Conservation (phyloP, 148 eudicot species). For the Arctostaphylos glauca region DNA sequence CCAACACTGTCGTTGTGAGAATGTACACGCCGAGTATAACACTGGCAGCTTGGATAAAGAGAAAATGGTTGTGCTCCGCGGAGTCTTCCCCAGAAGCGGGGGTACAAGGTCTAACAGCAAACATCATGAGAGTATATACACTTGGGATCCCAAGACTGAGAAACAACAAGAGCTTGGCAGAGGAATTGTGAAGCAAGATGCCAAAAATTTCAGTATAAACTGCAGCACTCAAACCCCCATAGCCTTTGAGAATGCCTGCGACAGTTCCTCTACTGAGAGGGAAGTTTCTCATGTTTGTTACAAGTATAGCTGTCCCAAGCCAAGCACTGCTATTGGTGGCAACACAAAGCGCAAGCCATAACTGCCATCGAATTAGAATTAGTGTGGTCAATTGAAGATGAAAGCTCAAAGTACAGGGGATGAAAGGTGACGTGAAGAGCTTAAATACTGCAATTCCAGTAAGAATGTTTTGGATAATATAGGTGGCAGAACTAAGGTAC, state of each 20-base stretch:
- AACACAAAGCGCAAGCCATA: slow-evolving; percentile 77
- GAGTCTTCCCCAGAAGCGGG: slow-evolving; percentile 73
- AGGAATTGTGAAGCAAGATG: slow-evolving; percentile 50
- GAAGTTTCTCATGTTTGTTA: slow-evolving; percentile 92
- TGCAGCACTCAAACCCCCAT: slow-evolving; percentile 77
- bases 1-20: slow-evolving; percentile 53
- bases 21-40: slow-evolving; percentile 70
- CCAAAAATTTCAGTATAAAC: slow-evolving; percentile 72
- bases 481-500: background rate
- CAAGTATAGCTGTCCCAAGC: slow-evolving; percentile 76
- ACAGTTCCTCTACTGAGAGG: slow-evolving; percentile 80
- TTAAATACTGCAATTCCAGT: background rate
- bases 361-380: slow-evolving; percentile 36
- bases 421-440: background rate
- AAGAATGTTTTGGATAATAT: no score
- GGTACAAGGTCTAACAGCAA: slow-evolving; percentile 73
- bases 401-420: background rate
- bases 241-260: slow-evolving; percentile 88
- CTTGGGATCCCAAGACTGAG: slow-evolving; percentile 72
- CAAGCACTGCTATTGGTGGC: slow-evolving; percentile 85
- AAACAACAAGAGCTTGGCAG: slow-evolving; percentile 59
- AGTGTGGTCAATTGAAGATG: background rate
- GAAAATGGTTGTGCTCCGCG: slow-evolving; percentile 54
- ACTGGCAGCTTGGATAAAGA: slow-evolving; percentile 73
- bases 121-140: slow-evolving; percentile 63